A percentile compares a stretch with the other conserved stretches of the same genome.
These are phyloP conservation scores for Backusella parvicylindrica DNA, from an alignment of 192 early-diverging fungal genomes.

Conservation along the genomic window DNA sequence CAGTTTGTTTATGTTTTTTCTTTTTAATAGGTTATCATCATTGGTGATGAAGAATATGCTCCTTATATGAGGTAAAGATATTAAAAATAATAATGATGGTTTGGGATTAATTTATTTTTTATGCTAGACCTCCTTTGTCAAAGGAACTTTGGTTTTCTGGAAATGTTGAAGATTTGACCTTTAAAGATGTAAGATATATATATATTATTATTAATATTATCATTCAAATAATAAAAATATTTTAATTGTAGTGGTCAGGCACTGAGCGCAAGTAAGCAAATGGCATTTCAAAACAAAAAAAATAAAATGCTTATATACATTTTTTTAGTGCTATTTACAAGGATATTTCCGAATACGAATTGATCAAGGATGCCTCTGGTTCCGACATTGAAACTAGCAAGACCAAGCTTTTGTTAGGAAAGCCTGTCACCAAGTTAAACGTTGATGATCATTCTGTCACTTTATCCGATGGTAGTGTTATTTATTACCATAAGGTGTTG, in stretches of 20 bases:
- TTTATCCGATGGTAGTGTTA: conserved; percentile 41
- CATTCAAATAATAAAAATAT: too few relatives aligned
- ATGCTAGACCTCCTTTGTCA: conserved; percentile 50
- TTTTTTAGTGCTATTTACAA: conserved; percentile 37
- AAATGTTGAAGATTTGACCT: conserved; percentile 39
- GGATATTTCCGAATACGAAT: conserved; percentile 38
- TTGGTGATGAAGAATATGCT: conserved; percentile 48
- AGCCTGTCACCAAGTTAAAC: conserved; percentile 45
- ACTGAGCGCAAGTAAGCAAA: conserved; percentile 41
- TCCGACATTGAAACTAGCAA: conserved; percentile 37
- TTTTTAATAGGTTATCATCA: conserved; percentile 51
- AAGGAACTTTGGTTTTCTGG: conserved; percentile 68
- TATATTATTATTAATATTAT: too few relatives aligned
- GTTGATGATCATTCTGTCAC: conserved; percentile 49
- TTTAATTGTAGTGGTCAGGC: conserved; percentile 58
- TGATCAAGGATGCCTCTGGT: conserved; percentile 37
- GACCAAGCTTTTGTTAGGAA: conserved; percentile 45
- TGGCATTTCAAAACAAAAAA: background rate
- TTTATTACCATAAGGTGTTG: conserved; percentile 53
- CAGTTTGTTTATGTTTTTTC: background rate
- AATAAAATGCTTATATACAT: background rate
- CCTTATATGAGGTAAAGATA: conserved; percentile 51
- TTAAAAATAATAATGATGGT: background rate
- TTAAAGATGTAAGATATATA: conserved; percentile 50
- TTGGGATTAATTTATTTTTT: too few relatives aligned